Evolutionary conservation across 306 rosid genomes (phyloP), one percentile per base, ranked within the genome.

Genomic region (Oemleria cerasiformis): DNA sequence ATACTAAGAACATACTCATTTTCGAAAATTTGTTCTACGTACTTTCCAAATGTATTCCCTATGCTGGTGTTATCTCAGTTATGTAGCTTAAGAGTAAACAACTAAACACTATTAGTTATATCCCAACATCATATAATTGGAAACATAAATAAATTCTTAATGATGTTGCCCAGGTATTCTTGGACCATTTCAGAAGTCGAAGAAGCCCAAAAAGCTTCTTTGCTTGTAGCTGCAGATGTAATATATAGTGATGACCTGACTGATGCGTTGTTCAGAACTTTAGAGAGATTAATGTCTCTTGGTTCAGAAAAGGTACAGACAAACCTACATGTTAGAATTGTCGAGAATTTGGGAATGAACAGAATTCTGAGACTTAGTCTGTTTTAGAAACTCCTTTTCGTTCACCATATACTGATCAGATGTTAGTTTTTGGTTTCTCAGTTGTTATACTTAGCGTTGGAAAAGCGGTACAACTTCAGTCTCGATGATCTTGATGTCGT

Each of bases 401-500:
- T 11, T 21, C 21, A 4, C 8, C 12, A 36, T 16, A 16, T 36
- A 34, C n/a, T 9, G 11, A 8, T 60, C 6, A 73, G 23, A 10
- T 13, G 19, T 70, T 30, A 63, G 20, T 1, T 38, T 63, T 76
- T 74, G 67, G 60, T 77, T 67, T 73, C 60, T 72, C 72, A 91
- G 92, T 95, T 87, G 77, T 77, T 94, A 47, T 94, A 83, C 82
- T 57, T 91, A 75, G 92, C 91, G 15, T 49, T 94, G 75, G 97
- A 91, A 71, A 94, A 89, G 85, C 96, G 96, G 50, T 94, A 86
- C 82, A 94, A 94, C 83, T 94, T 91, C 87, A 89, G 92, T 75
- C 79, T 91, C 61, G 71, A 81, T 53, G 96, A 88, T 78, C 86
- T 91, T 47, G 89, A 91, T 79, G 86, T 93, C 56, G 88, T 87